phyloP scores from a whole-genome alignment of 1,139 yeast genomes.

The Entelexis sorbosivorans region DNA sequence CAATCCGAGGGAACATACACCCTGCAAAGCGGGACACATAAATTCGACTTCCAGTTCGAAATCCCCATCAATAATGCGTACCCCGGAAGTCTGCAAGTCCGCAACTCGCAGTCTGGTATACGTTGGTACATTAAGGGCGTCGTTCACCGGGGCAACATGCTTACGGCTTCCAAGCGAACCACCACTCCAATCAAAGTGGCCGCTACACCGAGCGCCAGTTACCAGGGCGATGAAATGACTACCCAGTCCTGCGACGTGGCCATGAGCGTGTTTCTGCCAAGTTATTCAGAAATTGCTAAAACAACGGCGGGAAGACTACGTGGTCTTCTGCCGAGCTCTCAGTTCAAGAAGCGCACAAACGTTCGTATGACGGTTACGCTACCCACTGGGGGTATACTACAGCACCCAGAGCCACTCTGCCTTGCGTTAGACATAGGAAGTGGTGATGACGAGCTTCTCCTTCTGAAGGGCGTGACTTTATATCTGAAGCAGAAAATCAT shows the following conservation, averaged over 20 bases:
- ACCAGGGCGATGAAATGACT: not conserved
- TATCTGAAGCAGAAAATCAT: constrained; percentile 15
- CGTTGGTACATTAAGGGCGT: constrained; percentile 20
- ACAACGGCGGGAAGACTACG: constrained; percentile 16
- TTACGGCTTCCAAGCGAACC: constrained; percentile 10
- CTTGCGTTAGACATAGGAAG: constrained; percentile 9
- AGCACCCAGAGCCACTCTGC: constrained; percentile 11
- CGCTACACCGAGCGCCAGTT: not conserved
- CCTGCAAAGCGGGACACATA: constrained; percentile 16
- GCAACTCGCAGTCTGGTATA: constrained; percentile 14
- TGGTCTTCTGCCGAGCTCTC: constrained; percentile 16
- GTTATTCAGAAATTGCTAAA: constrained; percentile 13
- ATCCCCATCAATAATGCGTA: constrained; percentile 15
- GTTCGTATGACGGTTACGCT: constrained; percentile 9
- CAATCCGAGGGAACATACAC: constrained; percentile 14
- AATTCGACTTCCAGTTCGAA: constrained; percentile 18
- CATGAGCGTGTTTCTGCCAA: constrained; percentile 17
- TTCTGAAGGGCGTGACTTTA: constrained; percentile 6
- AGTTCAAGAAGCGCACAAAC: constrained; percentile 4
- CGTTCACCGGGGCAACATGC: constrained; percentile 16
- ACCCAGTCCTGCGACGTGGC: not conserved
- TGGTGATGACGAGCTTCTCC: constrained; percentile 9
- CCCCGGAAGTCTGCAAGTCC: constrained; percentile 16
- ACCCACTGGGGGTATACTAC: constrained; percentile 17
- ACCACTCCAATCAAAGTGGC: constrained; percentile 13